Base-by-base conservation (phyloP, 108 stramenopile species). In the Seminavis robusta region DNA sequence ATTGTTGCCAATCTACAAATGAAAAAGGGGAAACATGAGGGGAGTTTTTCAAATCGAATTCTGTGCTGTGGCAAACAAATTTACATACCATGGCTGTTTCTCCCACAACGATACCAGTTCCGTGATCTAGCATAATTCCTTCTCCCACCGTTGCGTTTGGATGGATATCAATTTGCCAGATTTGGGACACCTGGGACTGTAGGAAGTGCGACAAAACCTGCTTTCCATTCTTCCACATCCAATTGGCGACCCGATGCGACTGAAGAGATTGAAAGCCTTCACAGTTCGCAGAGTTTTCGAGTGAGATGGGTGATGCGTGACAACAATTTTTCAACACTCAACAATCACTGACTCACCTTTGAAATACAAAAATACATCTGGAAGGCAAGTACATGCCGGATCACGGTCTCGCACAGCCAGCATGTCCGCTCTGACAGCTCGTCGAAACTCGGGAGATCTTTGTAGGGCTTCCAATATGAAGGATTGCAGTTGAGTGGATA, bases 201-300 rank as follows among this genome's bases (percentile, higher is more conserved):
- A 94, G 52, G 37, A 75, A 92, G 26, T 73, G 81, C 11, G 93
- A 87, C 45, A 89, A 45, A 0, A 71, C 52, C 40, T 49, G 41
- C 53, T 69, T 67, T 3, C 73, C 84, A 16, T 49, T 67, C 42
- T 78, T 74, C 83, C 87, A 95, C 41, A 91, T 63, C 50, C 65
- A 72, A 41, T 82, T 58, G 21, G 80, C 80, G 1, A 88, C 92
- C 3, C 94, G 85, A 49, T 95, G 80, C 17, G 83, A 76, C 53
- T 84, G 81, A 26, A 91, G 52, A n/a, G 94, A 87, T 47, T 89
- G 90, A 69, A 95, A 93, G 31, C 94, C 94, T n/a, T n/a, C n/a
- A n/a, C n/a, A n/a, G n/a, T n/a, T n/a, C n/a, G n/a, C n/a, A n/a
- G n/a, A n/a, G n/a, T n/a, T n/a, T n/a, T n/a, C n/a, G n/a, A n/a